Base-by-base conservation (phyloP, 768 basidiomycete species). In the Hygrocybe punicea region DNA sequence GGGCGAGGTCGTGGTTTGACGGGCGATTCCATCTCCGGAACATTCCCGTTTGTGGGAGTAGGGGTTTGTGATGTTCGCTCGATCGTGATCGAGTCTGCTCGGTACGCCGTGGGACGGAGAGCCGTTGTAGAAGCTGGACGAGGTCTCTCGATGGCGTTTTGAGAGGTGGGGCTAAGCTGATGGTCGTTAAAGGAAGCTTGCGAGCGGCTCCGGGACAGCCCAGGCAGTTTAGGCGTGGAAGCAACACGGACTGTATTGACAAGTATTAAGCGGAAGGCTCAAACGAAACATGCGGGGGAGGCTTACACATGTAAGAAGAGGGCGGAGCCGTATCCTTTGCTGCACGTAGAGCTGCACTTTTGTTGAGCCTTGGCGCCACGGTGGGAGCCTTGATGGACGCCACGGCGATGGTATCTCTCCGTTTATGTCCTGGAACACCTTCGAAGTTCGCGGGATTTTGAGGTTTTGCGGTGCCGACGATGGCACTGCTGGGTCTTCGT, bases 391-490 rank as follows among this genome's bases (percentile, higher is more conserved):
- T 79, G 13, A 81, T 80, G 37, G 84, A 85, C 16, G 85, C 79
- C 8, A 93, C 91, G 6, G 82, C 69, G 59, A 93, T 85, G 13
- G 81, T 82, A 66, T 90, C 88, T 24, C 86, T 74, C 54, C 91
- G 78, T 71, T 93, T 93, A 65, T 93, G 91, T 0, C 91, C 91
- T 5, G 91, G 91, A 3, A 93, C 85, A 34, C 89, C 89, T 0
- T 87, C 86, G 63, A 92, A 93, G 0, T 79, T 82, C 39, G 66
- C 70, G 58, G 64, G 64, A 25, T 65, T 67, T 36, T 17, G 19
- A 33, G 51, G 34, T 16, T 53, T 59, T 37, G 62, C 66, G n/a
- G 63, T 73, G 13, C 71, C 69, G 24, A 73, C 67, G 52, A 66
- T 52, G 71, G 55, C 57, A 73, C 74, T 64, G 69, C 75, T 45